Percentiles rank a stretch among this genome's conserved stretches.
These are phyloP conservation scores for Euphorbia schlechtendalii DNA, from an alignment of 441 rosid species.

Conservation along the genomic window DNA sequence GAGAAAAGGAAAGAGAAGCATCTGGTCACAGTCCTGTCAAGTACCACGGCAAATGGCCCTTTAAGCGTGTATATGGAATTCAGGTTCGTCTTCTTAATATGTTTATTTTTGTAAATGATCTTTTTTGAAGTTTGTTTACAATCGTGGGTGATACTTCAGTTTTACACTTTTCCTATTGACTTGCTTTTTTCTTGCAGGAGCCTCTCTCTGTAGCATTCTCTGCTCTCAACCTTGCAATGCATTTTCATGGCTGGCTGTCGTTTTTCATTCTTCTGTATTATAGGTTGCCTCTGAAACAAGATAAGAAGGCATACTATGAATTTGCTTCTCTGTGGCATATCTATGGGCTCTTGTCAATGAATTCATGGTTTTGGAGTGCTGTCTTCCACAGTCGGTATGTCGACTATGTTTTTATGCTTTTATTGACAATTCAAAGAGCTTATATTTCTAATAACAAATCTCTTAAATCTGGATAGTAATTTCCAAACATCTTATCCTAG, in stretches of 20 bases:
- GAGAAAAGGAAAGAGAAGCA: slow-evolving; percentile 61
- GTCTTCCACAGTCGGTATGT: slow-evolving; percentile 75
- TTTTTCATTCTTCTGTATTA: slow-evolving; percentile 69
- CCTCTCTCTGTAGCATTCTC: slow-evolving; percentile 84
- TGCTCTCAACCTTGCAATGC: slow-evolving; percentile 77
- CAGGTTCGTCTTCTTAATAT: slow-evolving; percentile 44
- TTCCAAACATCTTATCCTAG: too few species aligned
- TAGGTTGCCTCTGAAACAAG: slow-evolving; percentile 58
- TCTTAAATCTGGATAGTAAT: too few species aligned
- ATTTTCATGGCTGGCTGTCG: slow-evolving; percentile 87
- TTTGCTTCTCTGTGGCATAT: slow-evolving; percentile 71
- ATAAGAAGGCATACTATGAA: slow-evolving; percentile 60
- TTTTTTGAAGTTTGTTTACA: background rate
- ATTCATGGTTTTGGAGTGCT: slow-evolving; percentile 94
- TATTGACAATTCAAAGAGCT: background rate
- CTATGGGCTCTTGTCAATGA: slow-evolving; percentile 64
- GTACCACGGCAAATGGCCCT: slow-evolving; percentile 98
- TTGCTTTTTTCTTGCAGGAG: slow-evolving; percentile 41
- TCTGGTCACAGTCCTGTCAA: slow-evolving; percentile 56
- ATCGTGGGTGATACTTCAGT: background rate
- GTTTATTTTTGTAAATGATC: background rate
- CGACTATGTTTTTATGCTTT: background rate
- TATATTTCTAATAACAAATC: background rate
- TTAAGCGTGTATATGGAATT: slow-evolving; percentile 68
- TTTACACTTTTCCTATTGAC: slow-evolving; percentile 13